phyloP scores from a whole-genome alignment of 2,329 filamentous ascomycete species.

The Alternaria triticina region DNA sequence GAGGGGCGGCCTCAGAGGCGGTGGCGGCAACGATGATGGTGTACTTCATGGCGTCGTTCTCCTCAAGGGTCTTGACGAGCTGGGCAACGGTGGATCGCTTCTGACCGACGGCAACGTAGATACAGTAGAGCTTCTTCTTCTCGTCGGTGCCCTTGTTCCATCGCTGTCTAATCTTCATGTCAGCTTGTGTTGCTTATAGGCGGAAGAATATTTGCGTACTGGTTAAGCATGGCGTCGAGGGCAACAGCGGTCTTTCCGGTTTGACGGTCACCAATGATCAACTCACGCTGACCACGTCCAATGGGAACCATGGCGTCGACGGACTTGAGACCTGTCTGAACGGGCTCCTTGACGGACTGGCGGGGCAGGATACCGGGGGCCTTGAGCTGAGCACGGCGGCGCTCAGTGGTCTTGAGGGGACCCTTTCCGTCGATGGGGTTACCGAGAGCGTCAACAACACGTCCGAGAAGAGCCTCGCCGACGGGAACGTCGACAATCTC shows the following conservation, averaged over 20 bases:
- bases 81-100: constrained; percentile 99
- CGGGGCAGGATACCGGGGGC: constrained; percentile 97
- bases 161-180: constrained; percentile 44
- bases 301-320: constrained; percentile 99
- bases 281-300: constrained; percentile 99
- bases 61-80: constrained; percentile 99
- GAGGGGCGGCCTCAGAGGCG: constrained; percentile 92
- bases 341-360: constrained; percentile 95
- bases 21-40: constrained; percentile 91
- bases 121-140: constrained; percentile 98
- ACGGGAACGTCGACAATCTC: constrained; percentile 99
- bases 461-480: constrained; percentile 89
- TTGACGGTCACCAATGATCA: constrained; percentile 99
- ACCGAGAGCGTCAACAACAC: constrained; percentile 97
- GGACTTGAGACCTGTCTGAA: constrained; percentile 99
- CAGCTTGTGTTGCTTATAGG: neutral
- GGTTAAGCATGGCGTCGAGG: constrained; percentile 98
- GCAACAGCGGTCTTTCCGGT: constrained; percentile 99
- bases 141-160: constrained; percentile 91
- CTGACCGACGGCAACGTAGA: constrained; percentile 99
- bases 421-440: constrained; percentile 99
- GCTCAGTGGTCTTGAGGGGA: constrained; percentile 89
- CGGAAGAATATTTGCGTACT: constrained; percentile 66
- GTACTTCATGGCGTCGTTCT: constrained; percentile 99
- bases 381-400: constrained; percentile 97